A percentile compares a stretch with the other conserved stretches of the same genome.
phyloP scores from a whole-genome alignment of 805 yeast genomes.

The Zygoascus flipseniorum region DNA sequence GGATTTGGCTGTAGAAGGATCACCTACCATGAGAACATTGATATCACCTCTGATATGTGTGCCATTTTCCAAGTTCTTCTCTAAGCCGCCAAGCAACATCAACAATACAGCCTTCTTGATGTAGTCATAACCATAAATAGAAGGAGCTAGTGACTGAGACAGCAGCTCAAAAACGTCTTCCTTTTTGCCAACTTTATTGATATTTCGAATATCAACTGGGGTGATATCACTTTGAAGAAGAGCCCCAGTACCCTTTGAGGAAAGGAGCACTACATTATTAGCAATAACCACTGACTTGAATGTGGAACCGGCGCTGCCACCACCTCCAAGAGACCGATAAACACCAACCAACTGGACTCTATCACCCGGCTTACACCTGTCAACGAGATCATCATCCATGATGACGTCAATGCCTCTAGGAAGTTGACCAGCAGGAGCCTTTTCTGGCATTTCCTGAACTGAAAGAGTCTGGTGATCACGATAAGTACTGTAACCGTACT shows the following conservation, averaged over 20 bases:
- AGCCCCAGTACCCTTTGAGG: conserved; percentile 79
- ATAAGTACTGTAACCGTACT: conserved; percentile 86
- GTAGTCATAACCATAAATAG: conserved; percentile 87
- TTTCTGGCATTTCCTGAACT: conserved; percentile 95
- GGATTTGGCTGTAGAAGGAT: conserved; percentile 96
- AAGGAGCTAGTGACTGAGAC: conserved; percentile 86
- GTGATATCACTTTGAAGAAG: conserved; percentile 56
- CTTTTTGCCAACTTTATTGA: conserved; percentile 67
- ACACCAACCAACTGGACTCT: conserved; percentile 91
- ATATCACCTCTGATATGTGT: conserved; percentile 98
- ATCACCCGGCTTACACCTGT: conserved; percentile 90
- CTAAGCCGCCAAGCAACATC: conserved; percentile 89
- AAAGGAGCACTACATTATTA: conserved; percentile 81
- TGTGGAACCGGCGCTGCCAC: conserved; percentile 35
- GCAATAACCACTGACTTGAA: conserved; percentile 81
- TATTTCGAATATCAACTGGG: conserved; percentile 77
- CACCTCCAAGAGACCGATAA: conserved; percentile 80
- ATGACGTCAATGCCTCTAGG: conserved; percentile 89
- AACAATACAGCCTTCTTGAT: conserved; percentile 86
- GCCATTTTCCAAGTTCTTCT: conserved; percentile 88
- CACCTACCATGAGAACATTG: conserved; percentile 94
- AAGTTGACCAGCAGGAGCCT: conserved; percentile 95
- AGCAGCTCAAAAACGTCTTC: conserved; percentile 67
- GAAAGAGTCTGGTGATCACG: conserved; percentile 90
- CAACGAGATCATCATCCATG: conserved; percentile 93